Evolutionary conservation across 192 early-diverging fungal genomes (phyloP), one percentile per base, ranked within the genome.

Genomic region (Phlyctochytrium planicorne): DNA sequence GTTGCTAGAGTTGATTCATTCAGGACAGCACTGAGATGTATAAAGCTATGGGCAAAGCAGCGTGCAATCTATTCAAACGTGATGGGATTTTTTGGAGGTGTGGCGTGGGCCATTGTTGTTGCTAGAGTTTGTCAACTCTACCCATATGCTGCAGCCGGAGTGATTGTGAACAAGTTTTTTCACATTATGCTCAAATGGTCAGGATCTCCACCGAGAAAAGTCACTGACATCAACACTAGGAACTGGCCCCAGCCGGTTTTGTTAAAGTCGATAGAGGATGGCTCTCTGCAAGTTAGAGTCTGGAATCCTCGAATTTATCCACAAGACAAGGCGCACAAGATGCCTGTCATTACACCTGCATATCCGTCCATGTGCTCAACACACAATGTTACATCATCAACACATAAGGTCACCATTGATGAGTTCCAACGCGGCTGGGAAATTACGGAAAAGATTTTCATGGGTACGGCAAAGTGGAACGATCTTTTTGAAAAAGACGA

Each of bases 341-440:
- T 99, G 94, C 97, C 97, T 3, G 93, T 99, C 62, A 99, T 99
- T 69, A 99, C 97, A 10, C 97, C 97, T 2, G 94, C 97, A 1
- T 99, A 99, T 66, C 97, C 97, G 30, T 94, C 92, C 27, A 97
- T 96, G 94, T 97, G 95, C 74, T 87, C 95, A 2, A 99, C 97
- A 1, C 95, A 97, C 76, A 99, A 97, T 69, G 95, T 99, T 14
- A 94, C 91, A 1, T 69, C 80, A 59, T 96, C 93, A 2, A 97
- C 97, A 0, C 85, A 88, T 27, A 68, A 66, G 2, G 88, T 99
- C 17, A 98, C 94, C 63, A 87, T 85, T 14, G 75, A 83, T 17
- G 97, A 99, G 80, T 91, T 96, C 63, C 83, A 88, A 67, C 83
- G 90, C 37, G 95, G 91, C 0, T 83, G 81, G 3, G 89, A 88